Base-by-base conservation (phyloP, 306 rosid species). In the Albizia julibrissin region DNA sequence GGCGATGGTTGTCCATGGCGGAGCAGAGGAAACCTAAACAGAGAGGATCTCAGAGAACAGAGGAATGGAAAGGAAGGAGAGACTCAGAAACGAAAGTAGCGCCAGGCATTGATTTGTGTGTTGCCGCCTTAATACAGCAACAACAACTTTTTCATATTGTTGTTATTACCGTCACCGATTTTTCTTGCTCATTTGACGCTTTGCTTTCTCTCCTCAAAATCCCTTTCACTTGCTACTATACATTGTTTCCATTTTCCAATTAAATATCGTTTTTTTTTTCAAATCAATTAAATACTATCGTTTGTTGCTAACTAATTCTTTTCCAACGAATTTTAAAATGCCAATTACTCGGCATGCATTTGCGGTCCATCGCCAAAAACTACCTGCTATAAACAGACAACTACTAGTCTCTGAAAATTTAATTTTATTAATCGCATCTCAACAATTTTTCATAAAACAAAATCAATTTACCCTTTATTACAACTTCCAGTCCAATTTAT, bases 41-140 rank as follows among this genome's bases (percentile, higher is more conserved):
- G 81, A 69, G 11, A 75, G 76, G 78, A 80, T 72, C 29, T 74
- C 69, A 44, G 77, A 87, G 67, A 74, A 75, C 84, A 69, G 68
- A 31, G 74, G 71, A 61, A 61, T 50, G 29, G 34, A 26, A 0
- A 1, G 64, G 29, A 22, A 8, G 4, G 81, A 75, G 75, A 75
- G 12, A 54, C 15, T 43, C 46, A 43, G 58, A 19, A 47, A 47
- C 18, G 59, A 72, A 87, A 86, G 84, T 70, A 81, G 84, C 15
- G 93, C 92, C 61, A 81, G 81, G 75, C 91, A 87, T 90, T 3
- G 83, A 77, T 77, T 86, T 88, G 79, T 78, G 87, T 82, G 71
- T 69, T 76, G 72, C 70, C 68, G 49, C 69, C 78, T 47, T 78
- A 82, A 26, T 79, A 72, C 27, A 39, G 62, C 26, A 34, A 69